Base-by-base conservation (phyloP, 2,329 filamentous ascomycete species). In the Thermochaetoides dissita region DNA sequence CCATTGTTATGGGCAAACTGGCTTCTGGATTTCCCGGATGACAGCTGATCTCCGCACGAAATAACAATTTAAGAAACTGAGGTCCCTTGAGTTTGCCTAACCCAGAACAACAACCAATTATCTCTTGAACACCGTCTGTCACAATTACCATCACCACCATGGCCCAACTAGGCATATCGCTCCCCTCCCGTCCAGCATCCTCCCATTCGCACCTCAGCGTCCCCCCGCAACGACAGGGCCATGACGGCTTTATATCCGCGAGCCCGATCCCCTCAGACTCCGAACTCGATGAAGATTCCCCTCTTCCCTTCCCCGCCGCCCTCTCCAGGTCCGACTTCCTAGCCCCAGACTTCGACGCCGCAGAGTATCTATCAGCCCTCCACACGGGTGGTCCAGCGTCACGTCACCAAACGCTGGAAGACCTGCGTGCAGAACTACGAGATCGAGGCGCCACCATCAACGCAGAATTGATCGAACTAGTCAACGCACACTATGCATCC, bases 401-500 rank as follows among this genome's bases (percentile, higher is more conserved):
- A 12, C 82, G 91, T 1, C 91, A 98, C 60, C 91, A 98, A 61
- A 95, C 89, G 0, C 83, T 98, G 38, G 88, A 94, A 58, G 91
- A 98, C 59, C 69, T 98, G 30, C 84, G 89, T 32, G 66, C 80
- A 6, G 93, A 98, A 56, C 70, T 98, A 10, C 80, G 88, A 36
- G 76, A 87, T 45, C 74, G 93, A 40, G 84, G 80, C 51, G 76
- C 84, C 52, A 72, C 81, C 12, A 79, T 98, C 47, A 84, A 80
- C 55, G 76, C 81, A 48, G 91, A 98, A 64, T 71, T 98, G 3
- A 71, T 98, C 11, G 89, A 95, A 63, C 75, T 98, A 7, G 91
- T 98, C 51, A 98, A 98, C 57, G 75, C 81, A 40, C 94, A 98
- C 62, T 96, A 98, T 59, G 81, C 86, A 38, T 83, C 89, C 44